Evolutionary conservation across 208 protist genomes (phyloP).

Genomic region (Acanthamoeba divionensis): DNA sequence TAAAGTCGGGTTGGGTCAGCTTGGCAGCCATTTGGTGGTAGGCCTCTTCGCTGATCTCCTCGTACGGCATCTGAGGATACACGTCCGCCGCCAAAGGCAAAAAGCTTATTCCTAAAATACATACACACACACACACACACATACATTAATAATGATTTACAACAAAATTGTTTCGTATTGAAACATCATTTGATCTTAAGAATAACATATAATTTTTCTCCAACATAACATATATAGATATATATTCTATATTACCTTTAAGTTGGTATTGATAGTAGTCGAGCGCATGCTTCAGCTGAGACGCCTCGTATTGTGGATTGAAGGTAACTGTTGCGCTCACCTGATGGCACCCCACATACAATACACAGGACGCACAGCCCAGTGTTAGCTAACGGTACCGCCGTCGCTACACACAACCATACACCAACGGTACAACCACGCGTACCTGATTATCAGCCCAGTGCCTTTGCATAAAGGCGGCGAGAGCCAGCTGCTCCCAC

Average conservation of each 20-base stretch:
- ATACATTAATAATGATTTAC: no score
- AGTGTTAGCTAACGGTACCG: neutral
- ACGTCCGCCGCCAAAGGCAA: constrained; percentile 34
- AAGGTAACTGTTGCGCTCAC: constrained; percentile 83
- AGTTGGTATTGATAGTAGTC: constrained; percentile 86
- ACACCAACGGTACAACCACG: neutral
- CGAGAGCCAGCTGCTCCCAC: constrained; percentile 84
- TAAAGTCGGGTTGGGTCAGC: constrained; percentile 58
- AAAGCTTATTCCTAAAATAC: no score
- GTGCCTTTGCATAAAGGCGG: constrained; percentile 81
- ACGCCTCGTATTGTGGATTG: constrained; percentile 75
- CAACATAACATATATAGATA: no score
- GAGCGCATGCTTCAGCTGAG: constrained; percentile 74
- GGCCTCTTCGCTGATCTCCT: constrained; percentile 69
- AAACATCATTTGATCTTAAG: no score
- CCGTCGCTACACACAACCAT: neutral
- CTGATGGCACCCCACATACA: no score
- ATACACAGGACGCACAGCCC: neutral
- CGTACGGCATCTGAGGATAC: constrained; percentile 83
- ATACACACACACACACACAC: no score
- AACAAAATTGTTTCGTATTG: no score
- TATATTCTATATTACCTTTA: no score
- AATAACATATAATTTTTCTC: no score
- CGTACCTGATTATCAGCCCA: constrained; percentile 84
- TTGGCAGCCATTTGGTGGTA: constrained; percentile 54